Evolutionary conservation across 148 eudicot genomes (phyloP).

Genomic region (Diospyros lotus): DNA sequence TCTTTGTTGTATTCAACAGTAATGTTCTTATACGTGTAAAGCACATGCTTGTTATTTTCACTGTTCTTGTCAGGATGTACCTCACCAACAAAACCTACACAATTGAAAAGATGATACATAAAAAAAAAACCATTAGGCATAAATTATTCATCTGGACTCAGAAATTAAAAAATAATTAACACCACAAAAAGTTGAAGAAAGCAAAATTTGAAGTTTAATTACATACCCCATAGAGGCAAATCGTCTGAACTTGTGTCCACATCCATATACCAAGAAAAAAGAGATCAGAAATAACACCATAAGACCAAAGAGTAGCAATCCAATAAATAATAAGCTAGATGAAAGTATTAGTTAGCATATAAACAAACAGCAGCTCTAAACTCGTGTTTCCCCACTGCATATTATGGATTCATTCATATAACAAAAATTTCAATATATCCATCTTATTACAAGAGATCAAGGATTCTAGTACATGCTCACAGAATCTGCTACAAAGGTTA

Average conservation of each 20-base stretch:
- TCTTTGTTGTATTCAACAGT: conserved; percentile 67
- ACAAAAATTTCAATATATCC: background rate
- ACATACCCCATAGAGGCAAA: conserved; percentile 84
- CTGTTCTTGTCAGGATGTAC: conserved; percentile 63
- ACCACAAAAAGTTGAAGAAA: background rate
- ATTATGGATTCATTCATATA: background rate
- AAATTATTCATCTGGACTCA: conserved; percentile 1
- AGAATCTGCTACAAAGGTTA: background rate
- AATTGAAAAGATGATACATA: background rate
- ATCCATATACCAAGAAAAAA: conserved; percentile 19
- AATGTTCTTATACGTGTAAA: conserved; percentile 69
- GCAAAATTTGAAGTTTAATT: background rate
- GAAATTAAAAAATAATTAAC: background rate
- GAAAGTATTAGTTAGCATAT: background rate
- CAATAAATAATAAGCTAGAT: background rate
- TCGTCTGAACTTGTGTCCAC: conserved; percentile 56
- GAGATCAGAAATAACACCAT: conserved; percentile 13
- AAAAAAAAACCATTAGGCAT: background rate
- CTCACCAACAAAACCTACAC: conserved; percentile 85
- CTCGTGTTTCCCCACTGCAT: background rate
- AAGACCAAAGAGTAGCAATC: background rate
- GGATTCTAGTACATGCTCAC: conserved; percentile 3
- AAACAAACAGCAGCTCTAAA: background rate
- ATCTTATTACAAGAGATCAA: background rate
- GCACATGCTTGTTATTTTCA: conserved; percentile 60